Evolutionary conservation across 352 stramenopile species (phyloP).

Genomic region (Achlya hypogyna): DNA sequence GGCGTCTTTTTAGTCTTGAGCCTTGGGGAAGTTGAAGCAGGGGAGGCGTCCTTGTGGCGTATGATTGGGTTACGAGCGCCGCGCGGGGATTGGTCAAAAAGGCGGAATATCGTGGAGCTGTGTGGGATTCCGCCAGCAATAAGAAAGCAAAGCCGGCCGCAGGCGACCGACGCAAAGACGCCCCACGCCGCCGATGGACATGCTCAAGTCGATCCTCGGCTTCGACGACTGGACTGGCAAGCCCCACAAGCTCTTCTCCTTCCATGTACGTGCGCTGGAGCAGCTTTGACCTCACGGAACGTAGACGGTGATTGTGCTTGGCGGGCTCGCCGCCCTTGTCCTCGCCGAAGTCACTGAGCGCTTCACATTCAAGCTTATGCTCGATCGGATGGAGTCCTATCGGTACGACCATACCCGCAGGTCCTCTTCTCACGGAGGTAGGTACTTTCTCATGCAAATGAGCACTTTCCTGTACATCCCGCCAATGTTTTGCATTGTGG

Average conservation of each 20-base stretch:
- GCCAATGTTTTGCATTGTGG: slow-evolving; percentile 77
- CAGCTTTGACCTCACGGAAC: neutral
- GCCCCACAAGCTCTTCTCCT: slow-evolving; percentile 74
- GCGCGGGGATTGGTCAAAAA: neutral
- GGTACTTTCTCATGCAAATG: slow-evolving; percentile 81
- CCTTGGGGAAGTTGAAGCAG: neutral
- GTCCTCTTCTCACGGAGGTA: slow-evolving; percentile 15
- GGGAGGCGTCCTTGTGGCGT: neutral
- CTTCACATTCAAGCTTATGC: slow-evolving; percentile 83
- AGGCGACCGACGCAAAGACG: neutral
- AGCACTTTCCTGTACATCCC: slow-evolving; percentile 86
- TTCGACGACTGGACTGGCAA: slow-evolving; percentile 80
- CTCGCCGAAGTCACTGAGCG: slow-evolving; percentile 71
- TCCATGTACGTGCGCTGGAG: slow-evolving; percentile 38
- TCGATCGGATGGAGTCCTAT: slow-evolving; percentile 86
- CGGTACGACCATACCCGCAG: slow-evolving; percentile 30
- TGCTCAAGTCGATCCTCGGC: slow-evolving; percentile 31
- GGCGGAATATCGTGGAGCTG: neutral
- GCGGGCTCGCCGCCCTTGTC: slow-evolving; percentile 60
- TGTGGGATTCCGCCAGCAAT: neutral
- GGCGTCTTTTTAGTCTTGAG: neutral
- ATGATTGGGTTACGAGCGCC: neutral
- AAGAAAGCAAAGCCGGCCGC: neutral
- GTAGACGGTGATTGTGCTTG: slow-evolving; percentile 70
- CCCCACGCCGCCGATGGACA: neutral